phyloP scores from a whole-genome alignment of 2,329 filamentous ascomycete genomes.

The Penicillium sp. region DNA sequence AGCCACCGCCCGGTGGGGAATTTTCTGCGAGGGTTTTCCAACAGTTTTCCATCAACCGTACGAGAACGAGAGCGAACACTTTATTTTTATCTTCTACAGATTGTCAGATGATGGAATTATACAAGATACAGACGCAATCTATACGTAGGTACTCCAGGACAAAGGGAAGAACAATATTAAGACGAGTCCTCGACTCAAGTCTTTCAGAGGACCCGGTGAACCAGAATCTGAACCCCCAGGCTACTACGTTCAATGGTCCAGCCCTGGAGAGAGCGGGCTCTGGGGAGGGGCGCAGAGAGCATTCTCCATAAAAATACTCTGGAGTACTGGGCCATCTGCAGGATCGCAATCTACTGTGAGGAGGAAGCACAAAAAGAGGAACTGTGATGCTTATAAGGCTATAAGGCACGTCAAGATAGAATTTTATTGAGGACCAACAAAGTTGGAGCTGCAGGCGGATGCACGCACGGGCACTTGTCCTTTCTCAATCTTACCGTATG shows the following conservation, averaged over 20 bases:
- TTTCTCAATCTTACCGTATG: neutral
- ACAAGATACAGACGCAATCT: neutral
- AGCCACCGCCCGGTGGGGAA: slow-evolving; percentile 16
- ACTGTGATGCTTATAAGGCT: no score
- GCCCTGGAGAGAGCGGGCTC: no score
- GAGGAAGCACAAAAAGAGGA: no score
- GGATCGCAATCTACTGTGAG: no score
- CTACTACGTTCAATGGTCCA: no score
- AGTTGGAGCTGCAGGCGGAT: neutral
- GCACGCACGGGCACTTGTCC: neutral
- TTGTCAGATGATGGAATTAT: neutral
- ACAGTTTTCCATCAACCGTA: no score
- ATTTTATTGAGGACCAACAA: no score
- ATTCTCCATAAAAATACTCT: no score
- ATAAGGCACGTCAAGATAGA: no score
- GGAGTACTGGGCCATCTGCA: no score
- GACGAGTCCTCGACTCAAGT: neutral
- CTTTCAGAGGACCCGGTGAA: neutral
- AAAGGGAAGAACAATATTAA: neutral
- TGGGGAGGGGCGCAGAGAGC: no score
- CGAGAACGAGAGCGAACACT: neutral
- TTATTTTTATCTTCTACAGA: neutral
- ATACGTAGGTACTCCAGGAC: neutral
- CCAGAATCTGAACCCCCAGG: neutral
- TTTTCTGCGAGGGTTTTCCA: slow-evolving; percentile 4